Conservation (phyloP, 2,329 filamentous ascomycete genomes). For the Fusarium marasasianum region DNA sequence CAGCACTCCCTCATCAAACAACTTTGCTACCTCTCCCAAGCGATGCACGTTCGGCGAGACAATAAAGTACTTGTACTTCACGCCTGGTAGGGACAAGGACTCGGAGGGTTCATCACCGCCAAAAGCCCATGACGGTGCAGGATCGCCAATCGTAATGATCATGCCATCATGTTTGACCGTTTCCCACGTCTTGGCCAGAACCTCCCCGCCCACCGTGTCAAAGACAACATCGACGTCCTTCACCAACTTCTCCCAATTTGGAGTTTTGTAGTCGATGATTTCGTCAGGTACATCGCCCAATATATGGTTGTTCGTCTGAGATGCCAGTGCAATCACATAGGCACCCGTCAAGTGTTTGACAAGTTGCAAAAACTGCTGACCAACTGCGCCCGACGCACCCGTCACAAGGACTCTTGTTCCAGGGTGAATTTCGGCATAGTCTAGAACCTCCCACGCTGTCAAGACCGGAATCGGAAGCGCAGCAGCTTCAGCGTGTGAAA, state of each 20-base stretch:
- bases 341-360: constrained; percentile 29
- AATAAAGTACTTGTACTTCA: constrained; percentile 44
- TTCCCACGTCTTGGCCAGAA: constrained; percentile 44
- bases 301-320: constrained; percentile 30
- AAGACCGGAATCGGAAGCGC: constrained; percentile 8
- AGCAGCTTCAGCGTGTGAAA: constrained; percentile 5
- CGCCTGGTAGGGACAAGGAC: constrained; percentile 16
- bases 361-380: constrained; percentile 45
- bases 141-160: constrained; percentile 50
- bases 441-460: constrained; percentile 15
- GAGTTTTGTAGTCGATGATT: constrained; percentile 41
- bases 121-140: constrained; percentile 47
- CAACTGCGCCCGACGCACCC: constrained; percentile 14
- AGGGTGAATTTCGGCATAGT: background rate
- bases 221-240: background rate
- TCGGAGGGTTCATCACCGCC: constrained; percentile 29
- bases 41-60: background rate
- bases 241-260: constrained; percentile 32
- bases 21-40: background rate
- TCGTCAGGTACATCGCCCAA: constrained; percentile 19
- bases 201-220: constrained; percentile 3
- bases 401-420: background rate
- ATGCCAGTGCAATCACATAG: constrained; percentile 45
- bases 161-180: constrained; percentile 43
- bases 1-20: background rate